A percentile compares a stretch with the other conserved stretches of the same genome.
phyloP scores from a whole-genome alignment of 805 yeast genomes.

The Osmozyma mogii region DNA sequence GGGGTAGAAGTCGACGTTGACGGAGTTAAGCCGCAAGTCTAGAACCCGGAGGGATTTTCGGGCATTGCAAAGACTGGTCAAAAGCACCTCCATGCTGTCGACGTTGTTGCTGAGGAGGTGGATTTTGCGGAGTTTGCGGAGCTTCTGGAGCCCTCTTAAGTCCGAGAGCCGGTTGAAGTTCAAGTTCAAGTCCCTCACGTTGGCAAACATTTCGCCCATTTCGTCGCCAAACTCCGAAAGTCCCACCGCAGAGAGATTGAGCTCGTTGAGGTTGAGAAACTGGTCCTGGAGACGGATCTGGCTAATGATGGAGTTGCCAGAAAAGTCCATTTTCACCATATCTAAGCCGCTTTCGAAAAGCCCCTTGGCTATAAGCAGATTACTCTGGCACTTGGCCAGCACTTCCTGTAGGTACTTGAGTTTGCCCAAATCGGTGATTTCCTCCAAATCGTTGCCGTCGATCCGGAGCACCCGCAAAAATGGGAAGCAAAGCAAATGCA shows the following conservation, averaged over 20 bases:
- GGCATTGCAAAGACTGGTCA: slow-evolving; percentile 22
- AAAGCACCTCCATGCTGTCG: slow-evolving; percentile 22
- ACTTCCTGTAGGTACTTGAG: slow-evolving; percentile 33
- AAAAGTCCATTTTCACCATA: slow-evolving; percentile 28
- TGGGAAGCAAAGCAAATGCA: slow-evolving; percentile 29
- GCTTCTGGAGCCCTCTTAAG: slow-evolving; percentile 23
- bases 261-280: slow-evolving; percentile 29
- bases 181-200: slow-evolving; percentile 39
- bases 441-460: slow-evolving; percentile 34
- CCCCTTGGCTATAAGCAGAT: slow-evolving; percentile 12
- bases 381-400: slow-evolving; percentile 31
- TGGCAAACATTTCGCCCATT: slow-evolving; percentile 36
- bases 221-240: slow-evolving; percentile 29
- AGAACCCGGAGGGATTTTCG: slow-evolving; percentile 29
- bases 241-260: slow-evolving; percentile 42
- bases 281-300: no score
- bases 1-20: slow-evolving; percentile 42
- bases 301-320: slow-evolving; percentile 34
- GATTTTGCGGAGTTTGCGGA: slow-evolving; percentile 30
- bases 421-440: slow-evolving; percentile 18
- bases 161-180: slow-evolving; percentile 40
- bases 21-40: slow-evolving; percentile 44
- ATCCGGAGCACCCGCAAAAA: slow-evolving; percentile 35
- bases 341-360: slow-evolving; percentile 15
- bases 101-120: slow-evolving; percentile 41